Evolutionary conservation across 345 rosid species (phyloP).

Genomic region (Aquilaria sinensis): DNA sequence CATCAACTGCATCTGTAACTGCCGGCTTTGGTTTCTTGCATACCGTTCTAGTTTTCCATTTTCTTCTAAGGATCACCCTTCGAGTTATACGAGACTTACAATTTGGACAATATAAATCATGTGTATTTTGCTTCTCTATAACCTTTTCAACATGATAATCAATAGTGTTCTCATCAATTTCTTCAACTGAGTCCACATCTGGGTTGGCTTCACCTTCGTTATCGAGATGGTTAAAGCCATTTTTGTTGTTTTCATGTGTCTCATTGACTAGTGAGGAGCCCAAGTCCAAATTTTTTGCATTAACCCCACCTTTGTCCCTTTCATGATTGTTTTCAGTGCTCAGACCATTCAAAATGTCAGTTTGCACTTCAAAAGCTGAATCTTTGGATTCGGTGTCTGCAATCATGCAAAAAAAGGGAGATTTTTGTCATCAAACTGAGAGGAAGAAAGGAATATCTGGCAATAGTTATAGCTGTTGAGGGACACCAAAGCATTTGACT

Average conservation of each 20-base stretch:
- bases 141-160: slow-evolving; percentile 56
- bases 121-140: slow-evolving; percentile 62
- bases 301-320: slow-evolving; percentile 1
- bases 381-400: slow-evolving; percentile 33
- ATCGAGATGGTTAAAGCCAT: slow-evolving; percentile 10
- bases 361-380: slow-evolving; percentile 23
- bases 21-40: slow-evolving; percentile 19
- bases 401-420: slow-evolving; percentile 18
- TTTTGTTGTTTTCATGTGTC: slow-evolving; percentile 10
- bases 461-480: neutral
- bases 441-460: neutral
- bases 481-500: neutral
- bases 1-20: slow-evolving; percentile 7
- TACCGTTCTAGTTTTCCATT: slow-evolving; percentile 23
- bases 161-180: slow-evolving; percentile 33
- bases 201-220: slow-evolving; percentile 14
- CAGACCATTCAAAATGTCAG: slow-evolving; percentile 16
- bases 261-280: slow-evolving; percentile 18
- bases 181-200: slow-evolving; percentile 34
- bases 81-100: slow-evolving; percentile 71
- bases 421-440: slow-evolving; percentile 7
- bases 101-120: slow-evolving; percentile 76
- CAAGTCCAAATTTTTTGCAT: slow-evolving; percentile 17
- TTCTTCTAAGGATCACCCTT: slow-evolving; percentile 59
- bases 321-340: slow-evolving; percentile 16